Percentiles rank a stretch among this genome's conserved stretches.
phyloP scores from a whole-genome alignment of 768 basidiomycete species.

The Rubroboletus satanas region DNA sequence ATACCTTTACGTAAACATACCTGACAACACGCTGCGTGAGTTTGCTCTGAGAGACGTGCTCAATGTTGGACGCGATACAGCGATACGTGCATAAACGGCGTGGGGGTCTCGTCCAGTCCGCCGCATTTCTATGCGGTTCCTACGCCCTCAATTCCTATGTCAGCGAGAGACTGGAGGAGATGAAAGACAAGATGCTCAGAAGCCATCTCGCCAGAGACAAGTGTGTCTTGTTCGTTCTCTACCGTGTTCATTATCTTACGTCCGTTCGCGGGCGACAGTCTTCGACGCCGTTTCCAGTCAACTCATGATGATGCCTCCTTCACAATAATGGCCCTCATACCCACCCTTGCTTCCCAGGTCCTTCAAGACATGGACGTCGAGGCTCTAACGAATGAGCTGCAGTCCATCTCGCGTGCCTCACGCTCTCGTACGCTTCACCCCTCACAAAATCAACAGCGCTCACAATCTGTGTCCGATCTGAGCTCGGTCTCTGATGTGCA shows the following conservation, averaged over 20 bases:
- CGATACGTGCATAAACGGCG: slow-evolving; percentile 50
- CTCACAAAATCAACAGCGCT: slow-evolving; percentile 13
- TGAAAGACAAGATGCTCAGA: slow-evolving; percentile 57
- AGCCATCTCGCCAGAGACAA: slow-evolving; percentile 59
- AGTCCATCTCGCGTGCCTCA: slow-evolving; percentile 39
- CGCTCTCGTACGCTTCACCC: slow-evolving; percentile 15
- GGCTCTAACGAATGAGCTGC: slow-evolving; percentile 54
- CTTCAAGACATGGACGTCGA: slow-evolving; percentile 78
- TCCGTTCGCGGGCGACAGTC: slow-evolving; percentile 35
- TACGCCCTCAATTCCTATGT: slow-evolving; percentile 66
- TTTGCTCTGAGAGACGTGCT: background rate
- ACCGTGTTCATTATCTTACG: background rate
- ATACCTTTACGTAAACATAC: slow-evolving; percentile 10
- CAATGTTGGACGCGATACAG: slow-evolving; percentile 44
- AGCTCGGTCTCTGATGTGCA: slow-evolving; percentile 38
- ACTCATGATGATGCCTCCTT: slow-evolving; percentile 76
- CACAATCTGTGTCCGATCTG: slow-evolving; percentile 36
- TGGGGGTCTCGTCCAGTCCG: slow-evolving; percentile 44
- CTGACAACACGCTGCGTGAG: background rate
- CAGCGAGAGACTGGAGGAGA: slow-evolving; percentile 57
- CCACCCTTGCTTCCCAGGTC: slow-evolving; percentile 61
- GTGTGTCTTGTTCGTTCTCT: slow-evolving; percentile 29
- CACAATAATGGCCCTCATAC: slow-evolving; percentile 67
- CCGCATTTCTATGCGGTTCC: slow-evolving; percentile 51
- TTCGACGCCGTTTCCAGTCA: slow-evolving; percentile 68